Evolutionary conservation across 2,329 filamentous ascomycete species (phyloP).

Genomic region (Tolypocladium pustulatum): DNA sequence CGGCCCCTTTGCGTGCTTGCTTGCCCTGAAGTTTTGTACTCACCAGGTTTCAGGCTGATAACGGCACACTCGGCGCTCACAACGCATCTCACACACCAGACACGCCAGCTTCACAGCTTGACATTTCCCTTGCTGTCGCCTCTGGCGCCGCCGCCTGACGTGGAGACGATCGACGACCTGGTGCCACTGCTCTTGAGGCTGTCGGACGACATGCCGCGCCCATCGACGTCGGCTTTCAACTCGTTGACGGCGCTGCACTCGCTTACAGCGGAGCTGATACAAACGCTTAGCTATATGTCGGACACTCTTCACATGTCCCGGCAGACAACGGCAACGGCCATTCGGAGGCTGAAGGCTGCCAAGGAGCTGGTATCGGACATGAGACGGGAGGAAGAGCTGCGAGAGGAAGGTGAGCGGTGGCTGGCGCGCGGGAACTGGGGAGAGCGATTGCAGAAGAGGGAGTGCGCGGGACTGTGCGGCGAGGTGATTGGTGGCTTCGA

Average conservation of each 20-base stretch:
- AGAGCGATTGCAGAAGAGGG: slow-evolving; percentile 60
- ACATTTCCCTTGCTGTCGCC: slow-evolving; percentile 62
- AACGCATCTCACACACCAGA: slow-evolving; percentile 65
- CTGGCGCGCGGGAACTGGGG: slow-evolving; percentile 78
- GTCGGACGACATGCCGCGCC: slow-evolving; percentile 55
- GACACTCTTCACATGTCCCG: slow-evolving; percentile 92
- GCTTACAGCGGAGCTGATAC: slow-evolving; percentile 62
- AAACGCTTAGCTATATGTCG: slow-evolving; percentile 74
- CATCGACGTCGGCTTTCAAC: slow-evolving; percentile 49
- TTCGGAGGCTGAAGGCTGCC: slow-evolving; percentile 67
- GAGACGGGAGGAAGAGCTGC: slow-evolving; percentile 68
- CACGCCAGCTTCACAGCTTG: slow-evolving; percentile 63
- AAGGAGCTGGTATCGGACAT: slow-evolving; percentile 82
- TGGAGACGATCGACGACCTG: slow-evolving; percentile 57
- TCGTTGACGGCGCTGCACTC: slow-evolving; percentile 60
- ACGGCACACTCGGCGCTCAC: slow-evolving; percentile 66
- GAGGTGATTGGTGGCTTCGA: slow-evolving; percentile 91
- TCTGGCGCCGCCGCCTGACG: slow-evolving; percentile 49
- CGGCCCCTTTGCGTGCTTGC: neutral
- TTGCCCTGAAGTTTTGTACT: slow-evolving; percentile 3
- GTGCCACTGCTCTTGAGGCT: slow-evolving; percentile 57
- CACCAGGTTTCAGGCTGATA: slow-evolving; percentile 46
- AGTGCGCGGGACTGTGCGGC: slow-evolving; percentile 73
- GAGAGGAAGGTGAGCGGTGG: slow-evolving; percentile 75
- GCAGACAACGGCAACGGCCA: slow-evolving; percentile 75